Percentiles rank a stretch among this genome's conserved stretches.
phyloP scores from a whole-genome alignment of 805 yeast species.

The Ogataea wickerhamii region DNA sequence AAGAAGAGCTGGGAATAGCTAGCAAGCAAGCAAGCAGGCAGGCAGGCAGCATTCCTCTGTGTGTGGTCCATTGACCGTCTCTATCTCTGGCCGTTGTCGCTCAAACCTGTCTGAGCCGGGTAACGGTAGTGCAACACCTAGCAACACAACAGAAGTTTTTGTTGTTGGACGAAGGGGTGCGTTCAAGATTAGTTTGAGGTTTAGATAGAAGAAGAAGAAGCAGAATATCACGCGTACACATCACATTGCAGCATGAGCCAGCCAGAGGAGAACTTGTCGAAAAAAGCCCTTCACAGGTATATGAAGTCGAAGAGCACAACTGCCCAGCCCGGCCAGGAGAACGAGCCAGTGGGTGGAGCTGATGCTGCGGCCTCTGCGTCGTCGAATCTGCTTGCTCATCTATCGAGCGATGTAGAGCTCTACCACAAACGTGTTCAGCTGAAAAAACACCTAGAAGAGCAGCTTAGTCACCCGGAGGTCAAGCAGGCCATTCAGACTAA shows the following conservation, averaged over 20 bases:
- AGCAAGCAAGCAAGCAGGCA: not conserved
- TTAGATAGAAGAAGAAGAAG: no score
- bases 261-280: not conserved
- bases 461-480: conserved; percentile 6
- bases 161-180: not conserved
- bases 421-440: conserved; percentile 30
- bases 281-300: conserved; percentile 6
- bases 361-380: conserved; percentile 2
- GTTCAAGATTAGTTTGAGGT: no score
- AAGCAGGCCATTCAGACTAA: conserved; percentile 2
- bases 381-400: conserved; percentile 19
- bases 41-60: no score
- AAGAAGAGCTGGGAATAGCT: conserved; percentile 10
- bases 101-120: not conserved
- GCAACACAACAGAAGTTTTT: conserved; percentile 1
- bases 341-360: not conserved
- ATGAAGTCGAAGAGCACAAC: conserved; percentile 11
- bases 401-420: conserved; percentile 28
- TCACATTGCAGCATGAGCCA: not conserved
- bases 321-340: not conserved
- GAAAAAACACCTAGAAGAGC: conserved; percentile 19
- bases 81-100: not conserved
- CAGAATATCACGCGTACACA: no score
- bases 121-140: not conserved
- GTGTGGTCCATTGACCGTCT: no score